Evolutionary conservation across 2,329 filamentous ascomycete genomes (phyloP).

Genomic region (Ophiostoma piceae): DNA sequence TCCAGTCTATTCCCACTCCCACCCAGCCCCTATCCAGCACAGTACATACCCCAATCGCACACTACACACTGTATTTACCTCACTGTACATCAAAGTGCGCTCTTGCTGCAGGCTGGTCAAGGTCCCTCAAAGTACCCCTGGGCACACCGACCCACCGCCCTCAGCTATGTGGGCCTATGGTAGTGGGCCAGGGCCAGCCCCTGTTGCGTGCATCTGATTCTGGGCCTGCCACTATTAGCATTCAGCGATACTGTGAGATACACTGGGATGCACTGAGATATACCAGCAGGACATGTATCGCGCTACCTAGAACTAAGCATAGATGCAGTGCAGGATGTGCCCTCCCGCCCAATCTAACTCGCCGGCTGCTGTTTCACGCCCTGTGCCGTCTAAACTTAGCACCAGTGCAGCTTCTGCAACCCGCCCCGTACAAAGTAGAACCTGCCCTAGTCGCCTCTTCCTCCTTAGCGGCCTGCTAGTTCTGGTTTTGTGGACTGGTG

Average conservation of each 20-base stretch:
- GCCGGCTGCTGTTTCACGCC: slow-evolving; percentile 24
- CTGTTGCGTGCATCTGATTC: slow-evolving; percentile 22
- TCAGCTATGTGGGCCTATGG: slow-evolving; percentile 21
- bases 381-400: slow-evolving; percentile 20
- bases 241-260: background rate
- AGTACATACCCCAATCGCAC: background rate
- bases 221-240: background rate
- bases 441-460: slow-evolving; percentile 17
- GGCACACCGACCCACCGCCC: slow-evolving; percentile 1
- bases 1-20: background rate
- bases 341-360: background rate
- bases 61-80: background rate
- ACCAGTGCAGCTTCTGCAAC: slow-evolving; percentile 12
- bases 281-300: background rate
- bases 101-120: background rate
- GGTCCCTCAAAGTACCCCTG: slow-evolving; percentile 3
- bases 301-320: background rate
- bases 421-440: slow-evolving; percentile 17
- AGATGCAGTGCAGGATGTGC: background rate
- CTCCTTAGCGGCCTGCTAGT: slow-evolving; percentile 20
- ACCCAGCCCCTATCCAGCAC: background rate
- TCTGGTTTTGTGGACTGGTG: slow-evolving; percentile 14
- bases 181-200: slow-evolving; percentile 19
- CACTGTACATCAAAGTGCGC: slow-evolving; percentile 1
- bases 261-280: background rate